Percentiles rank a stretch among this genome's conserved stretches.
These are phyloP conservation scores for Clonostachys byssicola DNA, from an alignment of 2,329 filamentous ascomycete genomes.

Conservation along the genomic window DNA sequence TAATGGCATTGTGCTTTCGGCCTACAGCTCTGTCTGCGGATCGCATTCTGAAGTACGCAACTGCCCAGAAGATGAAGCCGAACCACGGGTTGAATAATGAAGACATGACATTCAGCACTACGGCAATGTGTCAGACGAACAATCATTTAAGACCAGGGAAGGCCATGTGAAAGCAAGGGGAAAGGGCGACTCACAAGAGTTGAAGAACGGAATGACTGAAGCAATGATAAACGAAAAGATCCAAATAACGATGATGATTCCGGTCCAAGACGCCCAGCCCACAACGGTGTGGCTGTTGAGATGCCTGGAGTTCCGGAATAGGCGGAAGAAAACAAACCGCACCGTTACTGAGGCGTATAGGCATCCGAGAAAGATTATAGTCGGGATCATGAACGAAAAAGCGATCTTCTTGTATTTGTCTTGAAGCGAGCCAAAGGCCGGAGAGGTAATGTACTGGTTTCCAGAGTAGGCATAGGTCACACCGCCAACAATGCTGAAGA, in stretches of 20 bases:
- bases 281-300: slow-evolving; percentile 75
- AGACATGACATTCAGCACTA: slow-evolving; percentile 70
- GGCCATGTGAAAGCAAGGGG: neutral
- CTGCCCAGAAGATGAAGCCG: slow-evolving; percentile 92
- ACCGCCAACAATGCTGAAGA: slow-evolving; percentile 78
- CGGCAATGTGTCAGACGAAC: neutral
- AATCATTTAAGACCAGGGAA: neutral
- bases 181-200: slow-evolving; percentile 48
- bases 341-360: slow-evolving; percentile 87
- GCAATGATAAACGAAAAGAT: slow-evolving; percentile 88
- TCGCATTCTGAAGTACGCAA: slow-evolving; percentile 76
- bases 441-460: slow-evolving; percentile 82
- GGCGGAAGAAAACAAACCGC: slow-evolving; percentile 86
- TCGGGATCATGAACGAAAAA: slow-evolving; percentile 95
- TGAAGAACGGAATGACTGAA: slow-evolving; percentile 91
- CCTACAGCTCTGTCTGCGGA: slow-evolving; percentile 53
- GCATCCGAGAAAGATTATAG: slow-evolving; percentile 86
- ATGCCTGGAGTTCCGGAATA: slow-evolving; percentile 77
- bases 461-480: slow-evolving; percentile 86
- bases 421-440: slow-evolving; percentile 80
- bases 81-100: slow-evolving; percentile 91
- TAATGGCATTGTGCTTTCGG: slow-evolving; percentile 42
- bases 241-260: slow-evolving; percentile 69
- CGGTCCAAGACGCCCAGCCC: slow-evolving; percentile 77
- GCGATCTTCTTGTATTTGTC: slow-evolving; percentile 81